Evolutionary conservation across 2,329 filamentous ascomycete genomes (phyloP), one percentile per base, ranked within the genome.

Genomic region (Cladosporium sp.): DNA sequence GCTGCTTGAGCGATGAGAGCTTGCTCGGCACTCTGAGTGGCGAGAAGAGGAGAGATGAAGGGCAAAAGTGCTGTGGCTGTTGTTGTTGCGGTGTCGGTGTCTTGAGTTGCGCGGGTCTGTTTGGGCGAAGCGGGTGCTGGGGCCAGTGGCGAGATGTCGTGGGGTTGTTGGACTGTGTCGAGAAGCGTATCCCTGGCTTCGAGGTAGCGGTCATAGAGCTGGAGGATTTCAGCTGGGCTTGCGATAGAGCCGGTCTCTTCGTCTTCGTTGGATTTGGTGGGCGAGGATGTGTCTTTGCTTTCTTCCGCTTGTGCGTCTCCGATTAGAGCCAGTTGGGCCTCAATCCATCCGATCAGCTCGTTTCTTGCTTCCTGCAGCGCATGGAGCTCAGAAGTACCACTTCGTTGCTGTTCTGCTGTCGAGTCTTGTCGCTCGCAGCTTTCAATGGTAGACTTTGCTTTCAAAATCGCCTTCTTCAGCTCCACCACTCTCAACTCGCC

Each of bases 341-440:
- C 74, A 70, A 76, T 76, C 74, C 74, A 76, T 16, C 63, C 64
- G 2, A 74, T 76, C 39, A 76, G 70, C 58, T 72, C 71, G n/a
- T 71, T 72, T 26, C 74, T 69, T 1, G 74, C 70, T 51, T 69
- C 69, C 64, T 76, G 73, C 16, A 76, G 60, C 1, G 70, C 73
- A 28, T 68, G 58, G 14, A 73, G 57, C 28, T 75, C 73, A 6
- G 67, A 67, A 21, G 67, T 57, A 1, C 66, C 61, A 30, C 53
- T 51, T 3, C 66, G 30, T 26, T 61, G 30, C 21, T 62, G 28
- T 10, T 62, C 63, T 23, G 57, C 59, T 39, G 30, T 6, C 3
- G 56, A 14, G n/a, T 46, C 25, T 14, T 60, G 25, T 2, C n/a
- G 8, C 14, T 26, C 39, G 16, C 54, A 58, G 11, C 36, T 70